phyloP scores from a whole-genome alignment of 345 rosid genomes.

The Eucalyptus sp. region DNA sequence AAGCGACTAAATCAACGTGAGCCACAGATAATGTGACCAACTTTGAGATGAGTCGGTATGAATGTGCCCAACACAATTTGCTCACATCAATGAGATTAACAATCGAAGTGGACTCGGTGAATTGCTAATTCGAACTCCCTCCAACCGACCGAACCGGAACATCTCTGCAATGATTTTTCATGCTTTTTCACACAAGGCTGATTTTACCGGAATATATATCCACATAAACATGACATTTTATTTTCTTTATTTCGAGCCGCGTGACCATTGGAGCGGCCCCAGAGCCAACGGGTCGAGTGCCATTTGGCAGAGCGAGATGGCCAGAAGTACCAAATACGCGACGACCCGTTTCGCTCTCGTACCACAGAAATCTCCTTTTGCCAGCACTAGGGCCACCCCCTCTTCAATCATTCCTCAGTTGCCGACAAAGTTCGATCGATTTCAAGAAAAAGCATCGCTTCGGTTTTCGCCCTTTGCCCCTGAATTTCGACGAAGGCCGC shows the following conservation, averaged over 20 bases:
- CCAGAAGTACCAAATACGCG: neutral
- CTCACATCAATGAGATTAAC: neutral
- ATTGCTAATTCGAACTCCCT: neutral
- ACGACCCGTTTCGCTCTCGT: neutral
- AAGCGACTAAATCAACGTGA: accelerated
- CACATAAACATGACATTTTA: neutral
- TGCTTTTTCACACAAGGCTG: neutral
- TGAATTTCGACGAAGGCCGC: neutral
- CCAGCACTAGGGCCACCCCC: neutral
- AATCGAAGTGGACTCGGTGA: neutral
- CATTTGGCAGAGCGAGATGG: neutral
- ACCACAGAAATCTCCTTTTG: neutral
- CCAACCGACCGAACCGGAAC: neutral
- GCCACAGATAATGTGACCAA: neutral
- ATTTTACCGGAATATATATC: no score
- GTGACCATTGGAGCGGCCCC: neutral
- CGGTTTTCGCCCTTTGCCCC: neutral
- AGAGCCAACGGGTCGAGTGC: neutral
- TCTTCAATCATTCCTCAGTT: neutral
- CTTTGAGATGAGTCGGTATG: neutral
- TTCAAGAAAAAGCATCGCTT: neutral
- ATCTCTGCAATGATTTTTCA: neutral
- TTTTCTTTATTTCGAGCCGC: neutral
- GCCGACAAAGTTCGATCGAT: neutral
- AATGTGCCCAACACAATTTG: neutral